Evolutionary conservation across 345 rosid genomes (phyloP).

Genomic region (Melastoma malabathricum): DNA sequence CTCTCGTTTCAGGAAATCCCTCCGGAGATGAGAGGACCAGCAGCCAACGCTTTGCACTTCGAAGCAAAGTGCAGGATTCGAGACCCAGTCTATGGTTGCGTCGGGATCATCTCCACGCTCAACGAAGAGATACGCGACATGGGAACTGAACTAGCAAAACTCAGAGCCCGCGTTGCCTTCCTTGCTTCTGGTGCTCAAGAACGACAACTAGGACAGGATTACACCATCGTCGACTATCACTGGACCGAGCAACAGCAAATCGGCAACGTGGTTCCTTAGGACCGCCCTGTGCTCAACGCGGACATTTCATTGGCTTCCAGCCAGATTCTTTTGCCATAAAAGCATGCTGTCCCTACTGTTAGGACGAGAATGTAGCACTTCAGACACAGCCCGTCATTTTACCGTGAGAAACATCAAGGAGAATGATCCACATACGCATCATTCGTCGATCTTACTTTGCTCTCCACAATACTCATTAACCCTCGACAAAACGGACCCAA

Average conservation of each 20-base stretch:
- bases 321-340: too few species aligned
- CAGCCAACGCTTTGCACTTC: conserved; percentile 36
- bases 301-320: too few species aligned
- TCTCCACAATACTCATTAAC: background rate
- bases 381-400: too few species aligned
- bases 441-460: too few species aligned
- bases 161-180: conserved; percentile 31
- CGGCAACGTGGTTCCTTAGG: background rate
- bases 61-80: conserved; percentile 45
- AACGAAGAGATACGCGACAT: conserved; percentile 31
- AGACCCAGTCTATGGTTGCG: conserved; percentile 58
- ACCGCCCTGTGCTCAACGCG: too few species aligned
- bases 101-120: conserved; percentile 24
- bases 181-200: conserved; percentile 1
- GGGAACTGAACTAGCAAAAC: conserved; percentile 29
- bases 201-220: background rate
- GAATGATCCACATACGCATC: too few species aligned
- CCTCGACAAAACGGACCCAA: too few species aligned
- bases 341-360: too few species aligned
- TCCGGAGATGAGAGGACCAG: conserved; percentile 20
- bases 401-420: too few species aligned
- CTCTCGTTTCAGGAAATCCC: conserved; percentile 30
- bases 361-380: too few species aligned
- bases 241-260: background rate
- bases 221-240: background rate